Percentiles rank a stretch among this genome's conserved stretches.
phyloP scores from a whole-genome alignment of 257 asterid species.

The Solanum raphanifolium region DNA sequence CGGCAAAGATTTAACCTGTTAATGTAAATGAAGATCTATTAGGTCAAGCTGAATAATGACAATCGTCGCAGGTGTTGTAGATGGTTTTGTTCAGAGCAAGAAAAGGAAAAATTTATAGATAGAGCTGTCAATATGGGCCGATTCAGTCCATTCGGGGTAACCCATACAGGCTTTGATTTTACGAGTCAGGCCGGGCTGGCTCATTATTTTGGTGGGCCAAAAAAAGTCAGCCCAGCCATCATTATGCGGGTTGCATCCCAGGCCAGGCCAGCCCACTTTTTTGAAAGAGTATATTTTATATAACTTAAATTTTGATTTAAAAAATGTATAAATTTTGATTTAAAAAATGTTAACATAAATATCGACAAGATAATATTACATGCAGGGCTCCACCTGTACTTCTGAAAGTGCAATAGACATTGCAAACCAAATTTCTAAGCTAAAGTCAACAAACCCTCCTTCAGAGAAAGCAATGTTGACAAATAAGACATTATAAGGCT shows the following conservation, averaged over 20 bases:
- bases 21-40: background rate
- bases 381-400: background rate
- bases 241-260: background rate
- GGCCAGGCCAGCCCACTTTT: background rate
- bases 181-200: background rate
- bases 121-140: background rate
- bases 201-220: background rate
- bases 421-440: background rate
- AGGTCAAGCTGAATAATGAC: background rate
- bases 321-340: too few species aligned
- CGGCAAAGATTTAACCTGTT: background rate
- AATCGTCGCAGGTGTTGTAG: background rate
- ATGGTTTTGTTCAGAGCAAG: background rate
- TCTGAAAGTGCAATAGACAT: background rate
- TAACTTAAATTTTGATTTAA: too few species aligned
- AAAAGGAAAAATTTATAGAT: background rate
- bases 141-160: background rate
- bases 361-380: background rate
- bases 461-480: background rate
- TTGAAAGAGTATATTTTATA: background rate
- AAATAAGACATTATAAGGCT: background rate
- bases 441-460: background rate
- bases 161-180: background rate
- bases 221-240: background rate
- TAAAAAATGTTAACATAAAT: background rate